Evolutionary conservation across 176 grass and related monocot genomes (phyloP).

Genomic region (Typha latifolia): DNA sequence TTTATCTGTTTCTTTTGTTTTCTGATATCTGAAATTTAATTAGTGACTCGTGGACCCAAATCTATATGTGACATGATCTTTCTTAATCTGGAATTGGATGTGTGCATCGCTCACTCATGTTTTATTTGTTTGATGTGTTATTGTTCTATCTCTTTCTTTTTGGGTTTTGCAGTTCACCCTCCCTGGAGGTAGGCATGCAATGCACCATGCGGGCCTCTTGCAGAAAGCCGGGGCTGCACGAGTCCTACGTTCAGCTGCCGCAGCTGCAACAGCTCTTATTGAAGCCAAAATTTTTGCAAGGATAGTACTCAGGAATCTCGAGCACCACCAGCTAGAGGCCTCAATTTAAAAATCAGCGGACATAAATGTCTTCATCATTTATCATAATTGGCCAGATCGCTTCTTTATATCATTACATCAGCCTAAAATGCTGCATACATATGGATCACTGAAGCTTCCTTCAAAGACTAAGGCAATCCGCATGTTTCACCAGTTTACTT

Average conservation of each 20-base stretch:
- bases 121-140: not conserved
- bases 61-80: no score
- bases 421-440: constrained; percentile 11
- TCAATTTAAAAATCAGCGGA: not conserved
- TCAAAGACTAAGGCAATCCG: not conserved
- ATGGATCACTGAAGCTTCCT: constrained; percentile 7
- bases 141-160: not conserved
- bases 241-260: constrained; percentile 62
- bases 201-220: constrained; percentile 72
- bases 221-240: constrained; percentile 72
- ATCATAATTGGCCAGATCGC: not conserved
- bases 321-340: constrained; percentile 64
- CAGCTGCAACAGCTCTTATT: constrained; percentile 72
- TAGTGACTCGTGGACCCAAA: no score
- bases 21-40: no score
- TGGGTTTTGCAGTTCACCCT: constrained; percentile 73
- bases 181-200: constrained; percentile 71
- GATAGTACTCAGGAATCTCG: constrained; percentile 95
- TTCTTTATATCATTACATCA: constrained; percentile 11
- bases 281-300: constrained; percentile 92
- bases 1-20: no score
- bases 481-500: not conserved
- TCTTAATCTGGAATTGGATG: no score
- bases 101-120: no score
- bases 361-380: constrained; percentile 18